Evolutionary conservation across 2,329 filamentous ascomycete species (phyloP).

Genomic region (Daldinia eschscholtzii): DNA sequence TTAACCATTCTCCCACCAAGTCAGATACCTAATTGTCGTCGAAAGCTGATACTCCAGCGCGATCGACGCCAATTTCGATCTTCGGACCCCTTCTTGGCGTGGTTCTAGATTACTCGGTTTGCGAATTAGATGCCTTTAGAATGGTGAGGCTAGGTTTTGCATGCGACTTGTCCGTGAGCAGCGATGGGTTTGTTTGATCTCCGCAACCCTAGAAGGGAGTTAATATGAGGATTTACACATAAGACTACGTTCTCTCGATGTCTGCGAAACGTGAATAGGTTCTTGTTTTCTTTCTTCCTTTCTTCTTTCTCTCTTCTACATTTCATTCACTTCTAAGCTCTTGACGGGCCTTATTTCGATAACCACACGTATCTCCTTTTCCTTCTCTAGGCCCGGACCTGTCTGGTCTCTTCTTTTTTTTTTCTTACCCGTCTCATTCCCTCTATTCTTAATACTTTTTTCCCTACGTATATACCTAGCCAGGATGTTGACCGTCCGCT

Average conservation of each 20-base stretch:
- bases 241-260: constrained; percentile 1
- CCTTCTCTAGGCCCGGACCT: constrained; percentile 29
- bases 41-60: background rate
- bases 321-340: constrained; percentile 32
- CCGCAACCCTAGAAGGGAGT: constrained; percentile 28
- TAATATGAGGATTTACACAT: constrained; percentile 11
- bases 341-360: constrained; percentile 42
- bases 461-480: constrained; percentile 5
- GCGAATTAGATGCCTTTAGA: background rate
- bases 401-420: constrained; percentile 10
- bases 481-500: constrained; percentile 50
- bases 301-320: constrained; percentile 11
- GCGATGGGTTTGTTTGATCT: constrained; percentile 37
- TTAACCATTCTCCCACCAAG: constrained; percentile 25
- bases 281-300: constrained; percentile 22
- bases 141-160: constrained; percentile 10
- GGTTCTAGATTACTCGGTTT: constrained; percentile 12
- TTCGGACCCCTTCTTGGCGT: constrained; percentile 8
- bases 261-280: constrained; percentile 16
- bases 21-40: background rate
- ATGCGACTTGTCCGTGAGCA: constrained; percentile 6
- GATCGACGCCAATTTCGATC: background rate
- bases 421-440: background rate
- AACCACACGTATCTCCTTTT: constrained; percentile 19
- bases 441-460: constrained; percentile 18